A percentile compares a stretch with the other conserved stretches of the same genome.
These are phyloP conservation scores for Keithomyces neogunnii DNA, from an alignment of 2,329 filamentous ascomycete genomes.

Conservation along the genomic window DNA sequence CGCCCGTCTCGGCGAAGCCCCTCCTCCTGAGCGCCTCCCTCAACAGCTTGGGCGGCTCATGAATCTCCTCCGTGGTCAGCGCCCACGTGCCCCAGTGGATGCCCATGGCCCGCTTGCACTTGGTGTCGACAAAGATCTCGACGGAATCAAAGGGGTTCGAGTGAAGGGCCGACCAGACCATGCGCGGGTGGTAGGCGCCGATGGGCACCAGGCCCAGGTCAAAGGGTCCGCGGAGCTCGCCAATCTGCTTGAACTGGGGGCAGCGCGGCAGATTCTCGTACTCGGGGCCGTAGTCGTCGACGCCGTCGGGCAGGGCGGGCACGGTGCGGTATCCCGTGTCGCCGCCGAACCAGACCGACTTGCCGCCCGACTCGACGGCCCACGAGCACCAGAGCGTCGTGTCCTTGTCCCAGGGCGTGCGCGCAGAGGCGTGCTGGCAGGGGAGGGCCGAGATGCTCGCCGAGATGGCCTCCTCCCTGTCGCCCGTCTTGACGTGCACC, in stretches of 20 bases:
- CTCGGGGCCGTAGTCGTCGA: slow-evolving; percentile 64
- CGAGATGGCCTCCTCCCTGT: slow-evolving; percentile 40
- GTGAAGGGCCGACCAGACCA: slow-evolving; percentile 72
- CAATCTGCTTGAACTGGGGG: slow-evolving; percentile 81
- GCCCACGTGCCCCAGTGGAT: slow-evolving; percentile 96
- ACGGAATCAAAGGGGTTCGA: slow-evolving; percentile 81
- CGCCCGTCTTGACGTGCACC: slow-evolving; percentile 31
- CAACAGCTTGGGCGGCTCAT: slow-evolving; percentile 70
- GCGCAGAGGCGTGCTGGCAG: slow-evolving; percentile 71
- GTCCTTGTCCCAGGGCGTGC: slow-evolving; percentile 60
- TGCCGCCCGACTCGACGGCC: slow-evolving; percentile 64
- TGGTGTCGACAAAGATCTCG: slow-evolving; percentile 80
- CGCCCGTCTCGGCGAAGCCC: slow-evolving; percentile 58
- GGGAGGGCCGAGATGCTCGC: slow-evolving; percentile 73
- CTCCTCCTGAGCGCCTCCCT: slow-evolving; percentile 62
- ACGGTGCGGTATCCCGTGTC: slow-evolving; percentile 88
- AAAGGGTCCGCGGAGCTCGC: slow-evolving; percentile 71
- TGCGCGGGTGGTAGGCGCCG: slow-evolving; percentile 71
- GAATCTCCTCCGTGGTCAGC: slow-evolving; percentile 72
- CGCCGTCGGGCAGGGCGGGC: slow-evolving; percentile 48
- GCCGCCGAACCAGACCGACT: slow-evolving; percentile 79
- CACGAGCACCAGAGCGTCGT: slow-evolving; percentile 84
- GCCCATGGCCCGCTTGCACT: slow-evolving; percentile 67
- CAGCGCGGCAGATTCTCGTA: slow-evolving; percentile 62
- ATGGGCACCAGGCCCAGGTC: slow-evolving; percentile 91